Evolutionary conservation across 495 filamentous ascomycete species (phyloP), one percentile per base, ranked within the genome.

Genomic region (Bryoglossum gracile): DNA sequence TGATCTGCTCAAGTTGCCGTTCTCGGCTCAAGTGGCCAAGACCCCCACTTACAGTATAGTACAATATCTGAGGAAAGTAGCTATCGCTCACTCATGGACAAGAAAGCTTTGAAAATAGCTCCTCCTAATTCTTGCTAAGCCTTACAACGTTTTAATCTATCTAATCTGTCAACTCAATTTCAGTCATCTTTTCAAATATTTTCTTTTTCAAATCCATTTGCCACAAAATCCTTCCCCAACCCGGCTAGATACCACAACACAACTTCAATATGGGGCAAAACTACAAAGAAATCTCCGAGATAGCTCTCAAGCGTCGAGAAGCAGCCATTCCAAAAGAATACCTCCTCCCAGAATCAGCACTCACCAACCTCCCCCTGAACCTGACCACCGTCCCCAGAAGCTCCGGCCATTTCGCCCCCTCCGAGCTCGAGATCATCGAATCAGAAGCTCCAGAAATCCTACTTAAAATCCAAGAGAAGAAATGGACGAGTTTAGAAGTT

Each of bases 401-500:
- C 16, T 60, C 58, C 3, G 54, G 54, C 24, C 41, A 58, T 33
- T 61, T 64, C 53, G 58, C 47, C 5, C 23, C 41, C 3, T 9
- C 42, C n/a, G 81, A 86, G 50, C 54, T 83, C 9, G 60, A 65
- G 4, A 82, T 84, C 17, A 84, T 80, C 1, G 79, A 83, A 55
- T 56, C 70, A 0, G 73, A 76, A 55, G 73, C 80, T 1, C 70
- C 68, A 2, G 68, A 63, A 10, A 61, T 83, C 14, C 57, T 77
- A 6, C 48, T 62, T 5, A 68, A 62, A 11, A 79, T 84, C 17
- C 62, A 61, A 4, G 61, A 50, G 4, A 62, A 68, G n/a, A 59
- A 60, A 44, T 66, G 75, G 46, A 80, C 67, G 25, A 67, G 72
- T 22, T 59, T 76, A 21, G 75, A 80, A 44, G 78, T 82, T 17